These are phyloP conservation scores for Aurifilum marmelostoma DNA, from an alignment of 2,329 filamentous ascomycete genomes.

Conservation along the genomic window DNA sequence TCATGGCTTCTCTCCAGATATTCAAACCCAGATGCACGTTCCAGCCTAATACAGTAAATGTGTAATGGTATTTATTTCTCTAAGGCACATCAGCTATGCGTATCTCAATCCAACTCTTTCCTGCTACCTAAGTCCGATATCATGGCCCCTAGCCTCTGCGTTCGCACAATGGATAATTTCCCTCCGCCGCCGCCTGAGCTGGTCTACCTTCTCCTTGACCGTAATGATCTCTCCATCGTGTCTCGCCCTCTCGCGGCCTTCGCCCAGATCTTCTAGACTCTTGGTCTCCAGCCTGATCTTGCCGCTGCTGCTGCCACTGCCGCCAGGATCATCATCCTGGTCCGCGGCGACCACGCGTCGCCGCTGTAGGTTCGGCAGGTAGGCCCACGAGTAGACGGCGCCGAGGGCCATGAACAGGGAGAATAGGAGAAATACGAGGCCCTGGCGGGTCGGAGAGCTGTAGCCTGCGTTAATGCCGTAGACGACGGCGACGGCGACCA, in stretches of 20 bases:
- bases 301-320: conserved; percentile 36
- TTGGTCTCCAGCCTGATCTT: conserved; percentile 48
- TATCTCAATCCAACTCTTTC: background rate
- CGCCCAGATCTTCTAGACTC: conserved; percentile 54
- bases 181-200: conserved; percentile 41
- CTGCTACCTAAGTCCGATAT: conserved; percentile 22
- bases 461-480: conserved; percentile 54
- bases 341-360: conserved; percentile 33
- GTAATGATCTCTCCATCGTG: conserved; percentile 50
- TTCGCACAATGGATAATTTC: conserved; percentile 11
- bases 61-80: background rate
- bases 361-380: conserved; percentile 53
- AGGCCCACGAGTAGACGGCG: conserved; percentile 56
- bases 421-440: conserved; percentile 55
- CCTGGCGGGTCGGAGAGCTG: conserved; percentile 46
- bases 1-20: background rate
- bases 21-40: background rate
- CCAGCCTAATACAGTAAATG: background rate
- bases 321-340: background rate
- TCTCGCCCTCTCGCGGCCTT: conserved; percentile 49
- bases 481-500: conserved; percentile 54
- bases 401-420: conserved; percentile 53
- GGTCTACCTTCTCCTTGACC: conserved; percentile 47
- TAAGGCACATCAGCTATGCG: background rate
- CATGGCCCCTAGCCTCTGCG: conserved; percentile 8